These are phyloP conservation scores for Dysphania ambrosioides DNA, from an alignment of 148 eudicot genomes.

Conservation along the genomic window DNA sequence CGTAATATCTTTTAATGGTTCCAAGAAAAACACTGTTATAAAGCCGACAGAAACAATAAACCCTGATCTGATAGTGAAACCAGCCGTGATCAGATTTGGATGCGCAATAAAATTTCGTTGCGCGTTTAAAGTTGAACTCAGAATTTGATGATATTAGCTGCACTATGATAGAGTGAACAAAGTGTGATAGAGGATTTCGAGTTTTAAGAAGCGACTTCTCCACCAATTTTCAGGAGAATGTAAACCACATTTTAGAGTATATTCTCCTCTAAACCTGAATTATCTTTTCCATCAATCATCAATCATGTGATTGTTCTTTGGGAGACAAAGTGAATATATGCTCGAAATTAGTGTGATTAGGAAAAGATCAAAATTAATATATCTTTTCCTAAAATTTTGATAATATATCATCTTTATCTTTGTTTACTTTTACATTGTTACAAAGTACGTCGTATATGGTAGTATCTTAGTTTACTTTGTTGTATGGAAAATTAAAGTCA, in stretches of 20 bases:
- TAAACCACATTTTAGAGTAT: background rate
- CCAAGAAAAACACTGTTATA: no score
- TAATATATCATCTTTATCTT: background rate
- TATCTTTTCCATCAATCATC: background rate
- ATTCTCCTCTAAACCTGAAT: background rate
- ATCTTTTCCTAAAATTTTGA: no score
- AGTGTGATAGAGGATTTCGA: background rate
- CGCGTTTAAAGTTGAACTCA: no score
- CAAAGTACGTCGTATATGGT: no score
- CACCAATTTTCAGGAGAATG: conserved; percentile 16
- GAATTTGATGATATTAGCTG: no score
- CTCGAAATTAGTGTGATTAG: background rate
- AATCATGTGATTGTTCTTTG: background rate
- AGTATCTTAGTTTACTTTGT: no score
- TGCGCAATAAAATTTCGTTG: background rate
- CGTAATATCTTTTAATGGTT: no score
- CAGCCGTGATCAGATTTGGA: no score
- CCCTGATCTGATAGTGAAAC: background rate
- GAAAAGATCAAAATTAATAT: no score
- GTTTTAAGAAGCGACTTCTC: background rate
- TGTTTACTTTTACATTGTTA: no score
- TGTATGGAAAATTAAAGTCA: no score
- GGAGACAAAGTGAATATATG: conserved; percentile 12
- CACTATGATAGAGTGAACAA: no score
- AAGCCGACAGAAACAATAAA: background rate